Evolutionary conservation across 768 basidiomycete species (phyloP), one percentile per base, ranked within the genome.

Genomic region (Lactifluus subvellereus): DNA sequence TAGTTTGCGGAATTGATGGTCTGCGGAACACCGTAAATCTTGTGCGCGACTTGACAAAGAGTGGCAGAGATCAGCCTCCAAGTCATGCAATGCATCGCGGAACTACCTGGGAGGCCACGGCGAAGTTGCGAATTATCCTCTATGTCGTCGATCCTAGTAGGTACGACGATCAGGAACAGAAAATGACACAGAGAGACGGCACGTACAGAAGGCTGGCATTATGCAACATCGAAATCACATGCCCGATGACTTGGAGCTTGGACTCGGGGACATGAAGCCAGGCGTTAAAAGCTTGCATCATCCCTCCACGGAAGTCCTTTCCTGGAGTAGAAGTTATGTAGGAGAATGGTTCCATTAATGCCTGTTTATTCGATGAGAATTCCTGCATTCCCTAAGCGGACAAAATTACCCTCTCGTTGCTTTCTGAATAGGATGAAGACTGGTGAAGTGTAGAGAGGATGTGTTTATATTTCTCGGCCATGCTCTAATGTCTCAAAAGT

Each of bases 1-100:
- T 98, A 98, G 71, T 97, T 98, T 0, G 96, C 96, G 0, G 89
- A 86, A 72, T 99, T 99, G 76, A 99, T 94, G 0, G 96, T 97
- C 71, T 98, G 96, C 0, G 96, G 93, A 3, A 97, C 77, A 1
- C 96, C 96, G 69, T 96, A 99, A 67, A 99, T 96, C 77, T 91
- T 92, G 77, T 99, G 95, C 0, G 92, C 85, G 27, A 95, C 95
- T 87, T 33, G 14, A 1, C 61, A n/a, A 57, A 42, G 37, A 48
- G 18, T 32, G 42, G 10, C 9, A 20, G 14, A 14, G 3, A 42
- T 40, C 20, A 37, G 50, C 27, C 22, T 27, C 20, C 27, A 30
- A 0, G 43, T 37, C 13, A 4, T 10, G 16, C 32, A 8, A 40
- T 14, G 48, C 7, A 27, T 20, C 50, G 32, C 14, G 55, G 45